Base-by-base conservation (phyloP, 306 rosid genomes). In the Glycine tomentella region DNA sequence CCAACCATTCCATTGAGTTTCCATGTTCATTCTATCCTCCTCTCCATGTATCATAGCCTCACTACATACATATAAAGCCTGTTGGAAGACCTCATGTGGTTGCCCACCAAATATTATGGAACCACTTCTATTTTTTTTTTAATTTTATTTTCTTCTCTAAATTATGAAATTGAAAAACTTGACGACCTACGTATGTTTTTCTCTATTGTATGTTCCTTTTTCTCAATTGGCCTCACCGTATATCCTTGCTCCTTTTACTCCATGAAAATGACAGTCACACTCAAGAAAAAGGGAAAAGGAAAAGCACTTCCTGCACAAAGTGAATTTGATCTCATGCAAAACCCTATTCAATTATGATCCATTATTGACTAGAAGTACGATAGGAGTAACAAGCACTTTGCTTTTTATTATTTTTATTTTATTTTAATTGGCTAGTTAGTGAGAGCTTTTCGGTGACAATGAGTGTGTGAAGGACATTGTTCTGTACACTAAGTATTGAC, bases 221-320 rank as follows among this genome's bases (percentile, higher is more conserved):
- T 6, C 13, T n/a, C 6, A 50, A 20, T 25, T 11, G 11, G 75
- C 31, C 38, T 69, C 50, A 14, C 55, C 44, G 17, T 66, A 66
- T 9, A 17, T 14, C 4, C 38, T 34, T 5, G 75, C 13, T 67
- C 64, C 38, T 69, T 69, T 45, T 11, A 31, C 52, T 15, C 64
- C 57, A 67, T 78, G 76, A 79, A 69, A 69, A 69, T 45, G 76
- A 79, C 52, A 44, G 10, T 31, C 62, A 57, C 50, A 58, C 40
- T 3, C 50, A 77, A 77, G 55, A 52, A 53, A 76, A 76, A 40
- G 49, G 52, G 9, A 42, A 65, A 42, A 50, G 42, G 10, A 44
- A 66, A 66, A 64, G 53, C 77, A 45, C 70, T 31, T 25, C 31
- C 31, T 25, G 31, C 31, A 25, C 31, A 25, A 79, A 57, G 77